Evolutionary conservation across 148 eudicot species (phyloP), one percentile per base, ranked within the genome.

Genomic region (Fagopyrum homotropicum): DNA sequence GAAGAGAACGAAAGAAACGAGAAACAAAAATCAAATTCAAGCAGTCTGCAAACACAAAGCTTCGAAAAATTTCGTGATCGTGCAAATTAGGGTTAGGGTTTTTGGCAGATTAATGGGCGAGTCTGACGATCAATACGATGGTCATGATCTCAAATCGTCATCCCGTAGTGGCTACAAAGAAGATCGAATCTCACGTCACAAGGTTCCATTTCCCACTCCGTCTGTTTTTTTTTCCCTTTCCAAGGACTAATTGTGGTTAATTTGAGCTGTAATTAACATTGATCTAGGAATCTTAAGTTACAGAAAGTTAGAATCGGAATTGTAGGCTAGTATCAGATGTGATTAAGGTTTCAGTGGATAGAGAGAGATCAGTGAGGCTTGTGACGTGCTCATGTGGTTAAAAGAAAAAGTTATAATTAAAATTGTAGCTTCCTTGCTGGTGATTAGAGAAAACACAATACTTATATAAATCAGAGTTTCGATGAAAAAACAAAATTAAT

Each of bases 131-230:
- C n/a, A 43, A 66, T 66, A 66, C 47, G 71, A 80, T 46, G 79
- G 76, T 30, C 81, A 81, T 77, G 85, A 77, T 46, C 74, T 75
- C n/a, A 78, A 86, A 73, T 85, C 88, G 0, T 83, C 86, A 14
- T 83, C 88, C 17, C 82, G 85, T 50, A 76, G 81, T 79, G 79
- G 69, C 43, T 82, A 66, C 46, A 19, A 14, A 80, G 85, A 79
- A 52, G 87, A 86, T 84, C 88, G 89, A 59, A 79, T 79, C 72
- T 83, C 89, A 47, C 84, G 80, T 76, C 80, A 80, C n/a, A 89
- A 86, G 93, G 93, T 88, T 54, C 40, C 16, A 40, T 22, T 60
- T 77, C 45, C 26, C 48, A 15, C 66, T 72, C 51, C 15, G 29
- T 46, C 26, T 35, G 40, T 35, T 35, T 9, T 0, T n/a, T 19